Percentiles rank a stretch among this genome's conserved stretches.
These are phyloP conservation scores for Podosphaera leucotricha DNA, from an alignment of 2,329 filamentous ascomycete species.

Conservation along the genomic window DNA sequence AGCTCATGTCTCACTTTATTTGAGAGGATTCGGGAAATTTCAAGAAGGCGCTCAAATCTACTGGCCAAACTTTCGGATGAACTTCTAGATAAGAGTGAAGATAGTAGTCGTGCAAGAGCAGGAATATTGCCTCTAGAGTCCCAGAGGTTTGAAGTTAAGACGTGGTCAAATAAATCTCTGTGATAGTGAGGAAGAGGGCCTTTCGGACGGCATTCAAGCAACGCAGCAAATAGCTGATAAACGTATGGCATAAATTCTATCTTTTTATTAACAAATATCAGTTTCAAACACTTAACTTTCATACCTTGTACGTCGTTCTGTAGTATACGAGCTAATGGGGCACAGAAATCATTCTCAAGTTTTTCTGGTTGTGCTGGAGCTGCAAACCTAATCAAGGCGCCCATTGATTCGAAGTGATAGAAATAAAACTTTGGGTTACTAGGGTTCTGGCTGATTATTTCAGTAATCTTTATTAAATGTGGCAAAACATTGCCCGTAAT, in stretches of 20 bases:
- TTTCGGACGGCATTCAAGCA: conserved; percentile 66
- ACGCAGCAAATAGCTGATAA: conserved; percentile 80
- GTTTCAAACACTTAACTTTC: conserved; percentile 5
- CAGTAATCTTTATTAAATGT: conserved; percentile 72
- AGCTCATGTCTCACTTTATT: conserved; percentile 40
- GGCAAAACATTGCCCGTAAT: conserved; percentile 58
- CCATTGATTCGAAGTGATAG: conserved; percentile 88
- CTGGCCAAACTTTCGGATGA: conserved; percentile 48
- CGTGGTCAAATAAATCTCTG: conserved; percentile 50
- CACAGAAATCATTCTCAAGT: conserved; percentile 61
- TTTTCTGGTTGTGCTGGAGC: conserved; percentile 44
- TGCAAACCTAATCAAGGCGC: conserved; percentile 60
- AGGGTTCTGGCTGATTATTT: conserved; percentile 79
- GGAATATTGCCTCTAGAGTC: conserved; percentile 84
- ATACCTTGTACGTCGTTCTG: conserved; percentile 58
- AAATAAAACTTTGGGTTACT: conserved; percentile 98
- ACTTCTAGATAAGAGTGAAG: conserved; percentile 61
- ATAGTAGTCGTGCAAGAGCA: conserved; percentile 63
- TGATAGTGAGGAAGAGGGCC: conserved; percentile 63
- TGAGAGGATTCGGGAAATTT: conserved; percentile 84
- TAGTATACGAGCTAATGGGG: conserved; percentile 60
- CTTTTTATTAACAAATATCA: conserved; percentile 14
- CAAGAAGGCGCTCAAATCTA: conserved; percentile 69
- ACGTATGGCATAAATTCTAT: conserved; percentile 87
- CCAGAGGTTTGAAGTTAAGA: conserved; percentile 69